phyloP scores from a whole-genome alignment of 495 filamentous ascomycete genomes.

The Venustampulla echinocandica region DNA sequence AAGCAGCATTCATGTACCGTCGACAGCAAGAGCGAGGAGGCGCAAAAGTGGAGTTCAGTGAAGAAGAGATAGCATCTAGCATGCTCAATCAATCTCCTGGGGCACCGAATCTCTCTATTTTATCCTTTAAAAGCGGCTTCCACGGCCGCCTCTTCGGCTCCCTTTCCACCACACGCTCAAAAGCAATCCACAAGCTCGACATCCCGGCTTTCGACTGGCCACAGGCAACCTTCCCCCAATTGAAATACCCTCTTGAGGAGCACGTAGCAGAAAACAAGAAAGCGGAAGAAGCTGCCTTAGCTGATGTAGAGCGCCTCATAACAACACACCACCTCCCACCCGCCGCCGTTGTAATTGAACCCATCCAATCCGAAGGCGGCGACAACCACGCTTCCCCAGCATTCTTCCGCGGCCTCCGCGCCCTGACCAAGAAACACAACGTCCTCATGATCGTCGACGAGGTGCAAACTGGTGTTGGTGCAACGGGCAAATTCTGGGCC shows the following conservation, averaged over 20 bases:
- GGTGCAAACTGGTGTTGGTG: slow-evolving; percentile 94
- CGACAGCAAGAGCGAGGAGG: slow-evolving; percentile 85
- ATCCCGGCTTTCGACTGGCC: slow-evolving; percentile 99
- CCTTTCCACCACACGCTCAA: slow-evolving; percentile 87
- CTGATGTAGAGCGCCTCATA: slow-evolving; percentile 83
- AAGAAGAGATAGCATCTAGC: slow-evolving; percentile 63
- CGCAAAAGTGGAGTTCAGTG: slow-evolving; percentile 69
- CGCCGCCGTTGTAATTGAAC: slow-evolving; percentile 83
- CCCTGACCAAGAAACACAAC: slow-evolving; percentile 74
- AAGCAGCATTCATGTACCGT: slow-evolving; percentile 97
- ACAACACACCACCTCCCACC: slow-evolving; percentile 78
- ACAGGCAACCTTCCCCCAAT: slow-evolving; percentile 79
- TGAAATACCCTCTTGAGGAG: slow-evolving; percentile 87
- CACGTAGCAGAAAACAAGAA: slow-evolving; percentile 72
- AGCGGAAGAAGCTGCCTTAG: slow-evolving; percentile 78
- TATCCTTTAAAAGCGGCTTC: slow-evolving; percentile 90
- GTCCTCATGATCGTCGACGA: slow-evolving; percentile 96
- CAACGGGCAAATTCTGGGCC: slow-evolving; percentile 97
- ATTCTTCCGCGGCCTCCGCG: slow-evolving; percentile 87
- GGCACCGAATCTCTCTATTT: slow-evolving; percentile 75
- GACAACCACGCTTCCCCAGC: slow-evolving; percentile 94
- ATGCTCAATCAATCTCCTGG: slow-evolving; percentile 86
- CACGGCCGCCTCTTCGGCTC: slow-evolving; percentile 92
- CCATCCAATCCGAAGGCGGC: slow-evolving; percentile 95
- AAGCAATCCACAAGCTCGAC: slow-evolving; percentile 97